A percentile compares a stretch with the other conserved stretches of the same genome.
These are phyloP conservation scores for Teratosphaeria zuluensis DNA, from an alignment of 2,329 filamentous ascomycete species.

Conservation along the genomic window DNA sequence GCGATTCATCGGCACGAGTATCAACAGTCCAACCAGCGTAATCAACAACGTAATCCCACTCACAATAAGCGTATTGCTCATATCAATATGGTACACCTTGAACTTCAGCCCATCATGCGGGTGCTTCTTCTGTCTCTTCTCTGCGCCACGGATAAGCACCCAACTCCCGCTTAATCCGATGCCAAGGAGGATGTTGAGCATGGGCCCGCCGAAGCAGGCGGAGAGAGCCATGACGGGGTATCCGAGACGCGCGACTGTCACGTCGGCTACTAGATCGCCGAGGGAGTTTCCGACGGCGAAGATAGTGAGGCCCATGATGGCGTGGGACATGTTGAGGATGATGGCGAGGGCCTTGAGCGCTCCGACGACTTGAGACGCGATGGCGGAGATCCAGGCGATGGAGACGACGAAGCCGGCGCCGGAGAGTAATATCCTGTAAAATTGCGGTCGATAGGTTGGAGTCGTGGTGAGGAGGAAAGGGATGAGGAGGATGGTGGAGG, in stretches of 20 bases:
- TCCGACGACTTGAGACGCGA: slow-evolving; percentile 90
- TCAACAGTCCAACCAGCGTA: slow-evolving; percentile 67
- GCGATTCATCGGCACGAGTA: slow-evolving; percentile 72
- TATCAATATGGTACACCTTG: slow-evolving; percentile 70
- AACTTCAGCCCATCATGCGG: slow-evolving; percentile 56
- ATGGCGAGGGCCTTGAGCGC: slow-evolving; percentile 89
- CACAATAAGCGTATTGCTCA: slow-evolving; percentile 76
- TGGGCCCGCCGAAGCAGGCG: slow-evolving; percentile 94
- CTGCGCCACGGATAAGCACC: slow-evolving; percentile 66
- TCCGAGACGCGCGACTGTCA: slow-evolving; percentile 85
- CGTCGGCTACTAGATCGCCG: slow-evolving; percentile 86
- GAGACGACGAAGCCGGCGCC: slow-evolving; percentile 84
- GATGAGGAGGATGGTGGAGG: slow-evolving; percentile 57
- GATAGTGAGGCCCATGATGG: slow-evolving; percentile 85
- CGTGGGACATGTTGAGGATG: slow-evolving; percentile 85
- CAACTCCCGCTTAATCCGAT: slow-evolving; percentile 87
- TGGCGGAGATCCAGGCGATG: slow-evolving; percentile 92
- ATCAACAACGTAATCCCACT: slow-evolving; percentile 74
- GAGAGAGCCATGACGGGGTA: slow-evolving; percentile 94
- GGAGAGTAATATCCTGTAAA: slow-evolving; percentile 67
- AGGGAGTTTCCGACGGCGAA: slow-evolving; percentile 95
- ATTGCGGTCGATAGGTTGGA: slow-evolving; percentile 53
- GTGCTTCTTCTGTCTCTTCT: slow-evolving; percentile 56
- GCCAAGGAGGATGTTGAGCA: slow-evolving; percentile 93
- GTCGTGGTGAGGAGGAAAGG: slow-evolving; percentile 61